Base-by-base conservation (phyloP, 1,139 yeast genomes). In the Fermentozyma sake region DNA sequence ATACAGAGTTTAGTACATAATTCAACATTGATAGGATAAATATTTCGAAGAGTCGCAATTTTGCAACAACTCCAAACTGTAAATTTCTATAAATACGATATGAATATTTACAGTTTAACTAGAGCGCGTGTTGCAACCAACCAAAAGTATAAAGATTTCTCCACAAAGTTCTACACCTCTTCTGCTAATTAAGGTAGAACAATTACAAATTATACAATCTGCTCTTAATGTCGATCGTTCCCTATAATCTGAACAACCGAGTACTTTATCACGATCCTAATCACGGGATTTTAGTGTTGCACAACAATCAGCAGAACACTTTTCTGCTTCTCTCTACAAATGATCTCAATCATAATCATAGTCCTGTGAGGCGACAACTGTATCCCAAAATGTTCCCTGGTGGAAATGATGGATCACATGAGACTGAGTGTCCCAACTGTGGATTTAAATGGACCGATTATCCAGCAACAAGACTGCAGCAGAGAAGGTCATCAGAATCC, bases 211-310 rank as follows among this genome's bases (percentile, higher is more conserved):
- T 8, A 22, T 10, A 7, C n/a, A 16, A 16, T n/a, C n/a, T n/a
- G n/a, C n/a, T n/a, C n/a, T n/a, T n/a, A 9, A 62, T 62, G 69
- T 62, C 69, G 5, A 50, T 62, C 14, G 62, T 66, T 12, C 67
- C 70, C 1, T 66, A 64, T 40, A 54, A 59, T 28, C 32, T 50
- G 18, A 50, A 45, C 27, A 55, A 52, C 28, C 53, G 53, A 30
- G 42, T 62, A 21, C 55, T 64, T 5, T 62, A 58, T 38, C 64
- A 61, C 28, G 64, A 68, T 35, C 57, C 68, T 3, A 45, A 52
- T 16, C 55, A 58, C 18, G 68, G 69, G 12, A 53, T 72, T 7
- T 41, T 70, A 18, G 74, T 72, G 4, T 42, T 70, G 1, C 72
- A 68, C 37, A 62, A 71, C 40, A 54, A 59, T 26, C 50, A 49